A percentile compares a stretch with the other conserved stretches of the same genome.
Conservation (phyloP, 2,329 filamentous ascomycete species). For the Nemania bipapillata region DNA sequence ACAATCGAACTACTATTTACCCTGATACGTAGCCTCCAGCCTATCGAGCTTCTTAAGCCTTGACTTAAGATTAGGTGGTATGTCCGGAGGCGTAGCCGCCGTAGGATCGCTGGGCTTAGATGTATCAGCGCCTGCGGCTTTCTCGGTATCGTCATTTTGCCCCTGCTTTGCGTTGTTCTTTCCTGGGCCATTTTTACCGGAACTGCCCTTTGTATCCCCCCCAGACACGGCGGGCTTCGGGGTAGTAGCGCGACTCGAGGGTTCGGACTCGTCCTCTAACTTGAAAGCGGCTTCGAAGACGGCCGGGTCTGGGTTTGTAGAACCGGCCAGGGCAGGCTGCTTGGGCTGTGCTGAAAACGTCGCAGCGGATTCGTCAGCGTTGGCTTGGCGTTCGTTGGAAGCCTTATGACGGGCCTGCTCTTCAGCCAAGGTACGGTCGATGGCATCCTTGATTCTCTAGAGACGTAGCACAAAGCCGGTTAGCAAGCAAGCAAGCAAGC, state of each 20-base stretch:
- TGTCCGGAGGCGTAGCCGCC: slow-evolving; percentile 57
- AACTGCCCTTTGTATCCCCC: slow-evolving; percentile 48
- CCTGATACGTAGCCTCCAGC: slow-evolving; percentile 85
- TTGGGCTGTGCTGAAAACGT: slow-evolving; percentile 53
- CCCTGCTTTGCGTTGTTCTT: slow-evolving; percentile 34
- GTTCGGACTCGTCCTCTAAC: slow-evolving; percentile 85
- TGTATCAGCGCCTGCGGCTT: slow-evolving; percentile 25
- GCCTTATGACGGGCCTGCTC: slow-evolving; percentile 83
- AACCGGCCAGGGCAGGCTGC: slow-evolving; percentile 55
- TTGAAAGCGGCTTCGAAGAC: slow-evolving; percentile 89
- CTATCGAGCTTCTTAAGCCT: slow-evolving; percentile 89
- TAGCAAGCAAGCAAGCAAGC: slow-evolving; percentile 8
- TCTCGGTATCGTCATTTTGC: slow-evolving; percentile 28
- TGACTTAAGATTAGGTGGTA: slow-evolving; percentile 77
- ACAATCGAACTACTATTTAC: slow-evolving; percentile 58
- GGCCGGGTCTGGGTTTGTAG: slow-evolving; percentile 77
- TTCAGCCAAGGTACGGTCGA: slow-evolving; percentile 88
- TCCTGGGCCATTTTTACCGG: slow-evolving; percentile 38
- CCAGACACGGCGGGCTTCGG: slow-evolving; percentile 59
- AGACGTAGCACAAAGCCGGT: slow-evolving; percentile 18
- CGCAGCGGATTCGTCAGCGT: slow-evolving; percentile 52
- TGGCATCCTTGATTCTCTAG: slow-evolving; percentile 83
- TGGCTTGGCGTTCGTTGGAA: slow-evolving; percentile 58
- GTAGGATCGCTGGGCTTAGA: slow-evolving; percentile 41
- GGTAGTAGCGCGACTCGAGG: slow-evolving; percentile 69